These are phyloP conservation scores for Hymenotorrendiella dingleyae DNA, from an alignment of 2,329 filamentous ascomycete genomes.

Conservation along the genomic window DNA sequence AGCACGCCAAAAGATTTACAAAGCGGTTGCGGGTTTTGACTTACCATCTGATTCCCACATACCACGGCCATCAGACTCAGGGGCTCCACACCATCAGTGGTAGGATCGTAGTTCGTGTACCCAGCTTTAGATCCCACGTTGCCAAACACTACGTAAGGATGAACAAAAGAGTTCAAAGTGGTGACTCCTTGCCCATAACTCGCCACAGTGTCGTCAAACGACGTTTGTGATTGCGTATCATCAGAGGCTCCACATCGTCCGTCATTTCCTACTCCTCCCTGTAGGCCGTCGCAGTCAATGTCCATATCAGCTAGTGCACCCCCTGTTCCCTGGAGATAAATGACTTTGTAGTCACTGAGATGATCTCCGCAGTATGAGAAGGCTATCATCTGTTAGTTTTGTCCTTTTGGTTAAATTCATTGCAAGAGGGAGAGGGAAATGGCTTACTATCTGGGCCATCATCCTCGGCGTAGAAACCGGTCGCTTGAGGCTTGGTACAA, in stretches of 20 bases:
- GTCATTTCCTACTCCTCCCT: conserved; percentile 36
- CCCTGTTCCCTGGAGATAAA: conserved; percentile 43
- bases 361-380: conserved; percentile 44
- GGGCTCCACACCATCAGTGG: conserved; percentile 39
- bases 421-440: background rate
- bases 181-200: conserved; percentile 34
- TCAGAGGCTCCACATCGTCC: conserved; percentile 40
- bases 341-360: conserved; percentile 32
- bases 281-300: conserved; percentile 51
- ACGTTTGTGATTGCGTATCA: conserved; percentile 42
- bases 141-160: conserved; percentile 49
- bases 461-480: conserved; percentile 37
- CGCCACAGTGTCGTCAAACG: conserved; percentile 38
- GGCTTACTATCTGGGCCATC: conserved; percentile 33
- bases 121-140: conserved; percentile 35
- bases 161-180: conserved; percentile 45
- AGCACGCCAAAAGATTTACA: background rate
- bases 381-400: background rate
- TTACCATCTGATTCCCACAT: conserved; percentile 40
- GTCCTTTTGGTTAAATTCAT: too few relatives aligned
- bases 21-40: background rate
- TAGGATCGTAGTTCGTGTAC: conserved; percentile 37
- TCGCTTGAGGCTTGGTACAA: conserved; percentile 35
- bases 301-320: conserved; percentile 48
- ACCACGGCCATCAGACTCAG: conserved; percentile 51